Evolutionary conservation across 176 grass and related monocot species (phyloP).

Genomic region (Lolium perenne): DNA sequence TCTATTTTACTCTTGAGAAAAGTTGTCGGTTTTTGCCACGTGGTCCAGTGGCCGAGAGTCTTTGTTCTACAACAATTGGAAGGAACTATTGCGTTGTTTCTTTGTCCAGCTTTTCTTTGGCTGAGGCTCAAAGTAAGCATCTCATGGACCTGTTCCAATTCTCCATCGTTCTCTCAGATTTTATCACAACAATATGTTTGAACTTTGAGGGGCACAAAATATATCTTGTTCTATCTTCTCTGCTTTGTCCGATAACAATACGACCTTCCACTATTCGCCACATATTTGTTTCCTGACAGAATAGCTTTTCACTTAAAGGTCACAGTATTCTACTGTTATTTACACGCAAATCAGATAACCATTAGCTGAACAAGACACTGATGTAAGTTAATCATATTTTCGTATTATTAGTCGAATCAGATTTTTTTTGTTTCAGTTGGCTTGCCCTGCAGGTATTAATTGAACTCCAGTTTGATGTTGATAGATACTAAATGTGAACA

Average conservation of each 20-base stretch:
- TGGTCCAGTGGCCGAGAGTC: slow-evolving; percentile 49
- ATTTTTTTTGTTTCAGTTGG: not conserved
- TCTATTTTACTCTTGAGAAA: slow-evolving; percentile 57
- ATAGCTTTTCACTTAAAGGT: slow-evolving; percentile 26
- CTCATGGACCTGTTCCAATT: slow-evolving; percentile 59
- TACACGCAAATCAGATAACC: slow-evolving; percentile 22
- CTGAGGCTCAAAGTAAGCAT: slow-evolving; percentile 61
- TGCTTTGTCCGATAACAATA: slow-evolving; percentile 41
- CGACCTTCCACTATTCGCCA: slow-evolving; percentile 33
- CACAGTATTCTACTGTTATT: slow-evolving; percentile 36
- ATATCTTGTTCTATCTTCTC: slow-evolving; percentile 45
- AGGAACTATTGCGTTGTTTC: slow-evolving; percentile 54
- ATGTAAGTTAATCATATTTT: slow-evolving; percentile 26
- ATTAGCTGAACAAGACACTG: slow-evolving; percentile 20
- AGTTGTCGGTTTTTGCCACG: slow-evolving; percentile 37
- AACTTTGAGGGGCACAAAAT: slow-evolving; percentile 63
- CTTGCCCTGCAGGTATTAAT: not conserved
- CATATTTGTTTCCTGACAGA: slow-evolving; percentile 32
- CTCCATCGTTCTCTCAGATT: slow-evolving; percentile 59
- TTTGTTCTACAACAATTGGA: slow-evolving; percentile 32
- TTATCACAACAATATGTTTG: slow-evolving; percentile 60
- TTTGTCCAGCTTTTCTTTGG: slow-evolving; percentile 59
- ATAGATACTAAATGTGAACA: slow-evolving; percentile 4
- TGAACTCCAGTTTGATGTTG: slow-evolving; percentile 18
- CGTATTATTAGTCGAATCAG: not conserved